Percentiles rank a stretch among this genome's conserved stretches.
phyloP scores from a whole-genome alignment of 345 rosid genomes.

The Pseudoturritis turrita region DNA sequence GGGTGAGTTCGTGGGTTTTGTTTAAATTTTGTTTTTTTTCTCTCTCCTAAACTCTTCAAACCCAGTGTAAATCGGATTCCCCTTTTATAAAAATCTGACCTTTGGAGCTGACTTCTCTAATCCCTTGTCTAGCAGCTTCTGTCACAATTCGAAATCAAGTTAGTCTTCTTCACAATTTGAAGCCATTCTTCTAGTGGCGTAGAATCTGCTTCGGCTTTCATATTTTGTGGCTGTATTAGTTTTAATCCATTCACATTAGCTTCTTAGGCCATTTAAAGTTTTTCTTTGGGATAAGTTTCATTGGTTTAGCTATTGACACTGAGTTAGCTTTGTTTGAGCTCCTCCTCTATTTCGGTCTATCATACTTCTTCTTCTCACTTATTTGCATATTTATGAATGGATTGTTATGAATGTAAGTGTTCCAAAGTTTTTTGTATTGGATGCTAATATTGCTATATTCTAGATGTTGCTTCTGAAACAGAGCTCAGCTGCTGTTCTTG shows the following conservation, averaged over 20 bases:
- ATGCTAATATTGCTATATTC: background rate
- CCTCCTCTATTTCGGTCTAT: background rate
- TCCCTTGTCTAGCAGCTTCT: background rate
- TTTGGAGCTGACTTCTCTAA: conserved; percentile 9
- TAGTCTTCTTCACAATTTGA: background rate
- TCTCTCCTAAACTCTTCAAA: background rate
- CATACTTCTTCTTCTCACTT: background rate
- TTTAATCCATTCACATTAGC: background rate
- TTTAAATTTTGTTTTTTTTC: background rate
- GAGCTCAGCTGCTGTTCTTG: conserved; percentile 19
- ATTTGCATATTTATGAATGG: background rate
- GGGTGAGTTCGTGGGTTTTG: background rate
- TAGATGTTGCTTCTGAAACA: conserved; percentile 35
- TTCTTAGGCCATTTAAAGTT: background rate
- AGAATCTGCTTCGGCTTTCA: background rate
- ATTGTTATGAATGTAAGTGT: background rate
- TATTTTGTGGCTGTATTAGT: background rate
- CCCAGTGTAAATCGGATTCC: background rate
- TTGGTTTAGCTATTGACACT: background rate
- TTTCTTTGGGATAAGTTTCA: background rate
- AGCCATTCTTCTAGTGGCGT: background rate
- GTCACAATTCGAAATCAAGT: conserved; percentile 10
- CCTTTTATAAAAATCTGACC: conserved; percentile 14
- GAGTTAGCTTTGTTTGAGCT: background rate
- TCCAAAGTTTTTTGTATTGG: background rate